Conservation (phyloP, 2,329 filamentous ascomycete genomes). For the Rhynchosporium graminicola region DNA sequence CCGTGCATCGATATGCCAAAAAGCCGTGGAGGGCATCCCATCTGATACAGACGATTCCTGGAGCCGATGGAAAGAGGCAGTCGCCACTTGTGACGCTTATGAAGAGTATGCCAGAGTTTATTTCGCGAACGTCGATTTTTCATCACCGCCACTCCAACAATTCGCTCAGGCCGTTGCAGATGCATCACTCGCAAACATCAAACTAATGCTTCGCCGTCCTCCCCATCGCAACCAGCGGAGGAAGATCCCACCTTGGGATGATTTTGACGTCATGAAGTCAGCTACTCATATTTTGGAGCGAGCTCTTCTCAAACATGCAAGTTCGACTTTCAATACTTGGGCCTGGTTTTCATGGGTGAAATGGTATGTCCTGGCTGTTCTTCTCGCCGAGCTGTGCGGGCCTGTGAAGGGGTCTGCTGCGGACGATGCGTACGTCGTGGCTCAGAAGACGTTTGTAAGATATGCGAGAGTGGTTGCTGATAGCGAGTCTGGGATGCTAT, state of each 20-base stretch:
- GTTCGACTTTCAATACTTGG: constrained; percentile 15
- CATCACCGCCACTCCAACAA: constrained; percentile 12
- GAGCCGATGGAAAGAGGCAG: constrained; percentile 5
- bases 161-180: constrained; percentile 14
- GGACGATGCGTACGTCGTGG: constrained; percentile 13
- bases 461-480: constrained; percentile 18
- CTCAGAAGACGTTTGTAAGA: constrained; percentile 13
- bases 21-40: constrained; percentile 7
- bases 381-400: constrained; percentile 19
- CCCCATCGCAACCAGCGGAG: constrained; percentile 10
- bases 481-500: constrained; percentile 21
- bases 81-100: not conserved
- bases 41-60: constrained; percentile 9
- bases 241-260: constrained; percentile 14
- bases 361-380: constrained; percentile 21
- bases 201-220: constrained; percentile 17
- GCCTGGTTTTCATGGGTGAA: constrained; percentile 19
- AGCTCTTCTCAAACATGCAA: constrained; percentile 5
- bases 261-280: constrained; percentile 19
- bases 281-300: constrained; percentile 17
- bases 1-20: constrained; percentile 18
- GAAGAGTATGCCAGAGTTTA: constrained; percentile 11
- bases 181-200: constrained; percentile 16
- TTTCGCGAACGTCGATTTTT: constrained; percentile 8
- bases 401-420: not conserved